Percentiles rank a stretch among this genome's conserved stretches.
Evolutionary conservation across 805 yeast genomes (phyloP).

Genomic region (Grigorovia jiainica): DNA sequence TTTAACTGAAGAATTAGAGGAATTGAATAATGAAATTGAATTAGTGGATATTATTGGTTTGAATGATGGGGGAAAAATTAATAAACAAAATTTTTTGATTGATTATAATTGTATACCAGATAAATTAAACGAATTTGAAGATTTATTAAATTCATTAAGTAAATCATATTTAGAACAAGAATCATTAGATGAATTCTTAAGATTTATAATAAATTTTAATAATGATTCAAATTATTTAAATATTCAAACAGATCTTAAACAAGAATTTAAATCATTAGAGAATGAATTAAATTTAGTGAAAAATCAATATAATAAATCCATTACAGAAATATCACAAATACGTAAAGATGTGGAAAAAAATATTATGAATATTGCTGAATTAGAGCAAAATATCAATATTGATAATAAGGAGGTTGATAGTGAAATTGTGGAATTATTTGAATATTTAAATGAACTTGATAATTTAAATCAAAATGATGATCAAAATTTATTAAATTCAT

Average conservation of each 20-base stretch:
- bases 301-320: too few relatives aligned
- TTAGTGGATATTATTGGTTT: neutral
- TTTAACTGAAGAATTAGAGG: too few relatives aligned
- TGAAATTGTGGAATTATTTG: slow-evolving; percentile 20
- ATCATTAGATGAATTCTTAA: slow-evolving; percentile 23
- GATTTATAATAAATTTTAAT: slow-evolving; percentile 23
- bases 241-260: too few relatives aligned
- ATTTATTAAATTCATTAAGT: slow-evolving; percentile 17
- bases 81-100: slow-evolving; percentile 4
- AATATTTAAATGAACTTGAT: slow-evolving; percentile 14
- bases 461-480: too few relatives aligned
- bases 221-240: too few relatives aligned
- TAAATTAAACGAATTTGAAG: slow-evolving; percentile 14
- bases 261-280: too few relatives aligned
- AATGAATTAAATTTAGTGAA: slow-evolving; percentile 15
- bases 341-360: slow-evolving; percentile 15
- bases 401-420: slow-evolving; percentile 14
- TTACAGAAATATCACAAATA: too few relatives aligned
- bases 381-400: slow-evolving; percentile 11
- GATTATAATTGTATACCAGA: slow-evolving; percentile 12
- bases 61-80: neutral
- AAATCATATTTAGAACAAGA: slow-evolving; percentile 26
- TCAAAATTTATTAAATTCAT: too few relatives aligned
- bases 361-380: neutral
- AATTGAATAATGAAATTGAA: too few relatives aligned